Evolutionary conservation across 163 green algal species (phyloP), one percentile per base, ranked within the genome.

Genomic region (Chlorella variabilis): DNA sequence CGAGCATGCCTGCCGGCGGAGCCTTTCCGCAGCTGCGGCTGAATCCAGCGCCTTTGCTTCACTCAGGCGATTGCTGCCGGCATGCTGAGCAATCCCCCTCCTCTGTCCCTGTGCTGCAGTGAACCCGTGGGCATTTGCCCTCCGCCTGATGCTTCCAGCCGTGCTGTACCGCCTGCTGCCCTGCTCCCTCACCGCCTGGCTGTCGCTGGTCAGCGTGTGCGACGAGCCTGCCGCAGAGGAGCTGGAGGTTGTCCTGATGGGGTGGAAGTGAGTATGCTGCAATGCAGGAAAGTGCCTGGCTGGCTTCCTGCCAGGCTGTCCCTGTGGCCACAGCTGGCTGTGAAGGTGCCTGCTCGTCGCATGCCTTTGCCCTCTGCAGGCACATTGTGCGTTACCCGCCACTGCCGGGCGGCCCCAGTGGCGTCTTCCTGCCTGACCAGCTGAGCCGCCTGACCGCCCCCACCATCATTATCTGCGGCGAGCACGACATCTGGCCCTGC

Each of bases 111-210:
- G 42, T 51, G 7, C 39, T 75, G 67, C 39, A 74, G 66, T 74
- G 5, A 2, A 34, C 38, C 4, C 0, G 5, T 36, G 23, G 66
- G n/a, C n/a, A n/a, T n/a, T n/a, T n/a, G n/a, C n/a, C n/a, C n/a
- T n/a, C n/a, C 34, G 31, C 25, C 23, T 77, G 9, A 7, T 45
- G 23, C 71, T 78, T 33, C 54, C 54, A 13, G 56, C 71, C 34
- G 18, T 67, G 33, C 51, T 78, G 6, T 78, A 78, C 71, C 51
- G 36, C 51, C 51, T 68, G 51, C 34, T 68, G 23, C 71, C 71
- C 51, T 78, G 54, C 71, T 15, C 4, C 51, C 29, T n/a, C 18
- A 69, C 54, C 25, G 54, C 23, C 51, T 38, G 71, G 34, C 71
- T 78, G 51, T 25, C 71, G 4, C 36, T 78, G 34, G 25, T 27